phyloP scores from a whole-genome alignment of 352 stramenopile genomes.

The Phytophthora meadii region DNA sequence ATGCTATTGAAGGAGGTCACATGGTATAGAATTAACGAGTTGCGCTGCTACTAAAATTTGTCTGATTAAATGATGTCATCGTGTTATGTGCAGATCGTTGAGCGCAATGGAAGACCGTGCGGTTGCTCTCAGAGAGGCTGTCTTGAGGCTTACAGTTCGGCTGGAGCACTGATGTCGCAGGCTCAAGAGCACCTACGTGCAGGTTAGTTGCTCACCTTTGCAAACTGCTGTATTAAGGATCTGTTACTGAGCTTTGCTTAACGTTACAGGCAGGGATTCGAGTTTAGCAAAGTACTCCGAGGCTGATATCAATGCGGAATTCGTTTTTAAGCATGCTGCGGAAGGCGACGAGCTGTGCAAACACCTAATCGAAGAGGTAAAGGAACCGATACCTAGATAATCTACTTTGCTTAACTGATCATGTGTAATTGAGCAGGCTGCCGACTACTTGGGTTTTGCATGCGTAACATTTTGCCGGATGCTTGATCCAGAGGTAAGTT shows the following conservation, averaged over 20 bases:
- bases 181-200: conserved; percentile 69
- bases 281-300: conserved; percentile 48
- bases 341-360: conserved; percentile 75
- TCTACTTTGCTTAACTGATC: conserved; percentile 7
- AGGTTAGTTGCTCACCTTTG: conserved; percentile 33
- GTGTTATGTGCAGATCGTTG: conserved; percentile 65
- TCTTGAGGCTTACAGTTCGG: conserved; percentile 83
- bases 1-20: conserved; percentile 82
- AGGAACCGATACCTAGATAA: neutral
- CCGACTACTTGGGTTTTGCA: conserved; percentile 84
- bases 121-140: conserved; percentile 79
- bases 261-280: conserved; percentile 50
- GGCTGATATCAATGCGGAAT: conserved; percentile 69
- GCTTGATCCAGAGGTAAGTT: conserved; percentile 72
- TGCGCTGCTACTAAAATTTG: neutral
- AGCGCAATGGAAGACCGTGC: conserved; percentile 79
- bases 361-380: conserved; percentile 73
- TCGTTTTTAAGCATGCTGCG: conserved; percentile 74
- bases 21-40: conserved; percentile 45
- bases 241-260: conserved; percentile 1
- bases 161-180: conserved; percentile 65
- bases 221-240: neutral
- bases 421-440: conserved; percentile 45
- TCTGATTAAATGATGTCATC: conserved; percentile 1
- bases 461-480: conserved; percentile 83